Base-by-base conservation (phyloP, 78 protist genomes). In the Cyanophora paradoxa region DNA sequence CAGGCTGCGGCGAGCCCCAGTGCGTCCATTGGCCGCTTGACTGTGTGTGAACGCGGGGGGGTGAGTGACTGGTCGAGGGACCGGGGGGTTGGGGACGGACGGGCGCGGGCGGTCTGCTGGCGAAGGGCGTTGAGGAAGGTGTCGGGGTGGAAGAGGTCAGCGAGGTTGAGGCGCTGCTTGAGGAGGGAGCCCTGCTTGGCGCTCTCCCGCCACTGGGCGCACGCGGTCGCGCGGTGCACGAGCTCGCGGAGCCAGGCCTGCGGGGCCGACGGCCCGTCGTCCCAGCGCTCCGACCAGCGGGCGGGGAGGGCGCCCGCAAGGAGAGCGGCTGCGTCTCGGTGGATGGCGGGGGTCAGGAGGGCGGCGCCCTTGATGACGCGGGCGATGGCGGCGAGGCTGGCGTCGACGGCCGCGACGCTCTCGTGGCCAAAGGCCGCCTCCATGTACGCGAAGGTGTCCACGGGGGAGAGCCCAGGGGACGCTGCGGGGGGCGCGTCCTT, bases 121-220 rank as follows among this genome's bases (percentile, higher is more conserved):
- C 87, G 80, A 28, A 88, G 61, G 7, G 92, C 92, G 41, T 84
- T 82, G 63, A 88, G 64, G 63, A 88, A 77, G 31, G 72, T 68
- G 13, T 20, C 46, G 0, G 93, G 93, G 22, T 80, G 73, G 81
- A 88, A 79, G 34, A 88, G 72, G 34, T 76, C 74, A 54, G 28
- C 0, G 19, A 88, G 74, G 22, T 37, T 19, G 34, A 80, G 54
- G 22, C 75, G 66, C 28, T 31, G n/a, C 24, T 10, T 10, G 7
- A 84, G 82, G 14, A 88, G 69, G 17, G 4, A 2, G 28, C 63
- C 70, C 22, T 46, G 14, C 17, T 2, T 13, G n/a, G 44, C 31
- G 22, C 33, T 3, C 72, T 20, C 24, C 33, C 14, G 46, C 69
- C 69, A 62, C 1, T 13, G 4, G 10, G n/a, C 30, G 50, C 34